Percentiles rank a stretch among this genome's conserved stretches.
Conservation (phyloP, 768 basidiomycete species). For the Boletus reticulatus region DNA sequence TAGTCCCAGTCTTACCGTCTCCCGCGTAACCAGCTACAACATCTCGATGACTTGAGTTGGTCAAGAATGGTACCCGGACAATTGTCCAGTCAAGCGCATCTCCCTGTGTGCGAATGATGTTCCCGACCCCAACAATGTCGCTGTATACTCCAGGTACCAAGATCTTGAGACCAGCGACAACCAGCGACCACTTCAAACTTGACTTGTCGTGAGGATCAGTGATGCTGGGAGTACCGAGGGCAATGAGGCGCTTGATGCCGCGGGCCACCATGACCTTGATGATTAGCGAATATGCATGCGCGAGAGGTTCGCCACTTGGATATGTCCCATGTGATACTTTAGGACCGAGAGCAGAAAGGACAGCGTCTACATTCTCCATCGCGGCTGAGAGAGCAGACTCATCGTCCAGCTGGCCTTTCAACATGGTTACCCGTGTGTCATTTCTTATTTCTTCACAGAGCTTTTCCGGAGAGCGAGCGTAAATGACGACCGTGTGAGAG, state of each 20-base stretch:
- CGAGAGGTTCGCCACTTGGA: slow-evolving; percentile 54
- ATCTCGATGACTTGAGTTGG: slow-evolving; percentile 42
- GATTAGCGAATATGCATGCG: slow-evolving; percentile 54
- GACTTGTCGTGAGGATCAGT: slow-evolving; percentile 58
- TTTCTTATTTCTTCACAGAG: slow-evolving; percentile 48
- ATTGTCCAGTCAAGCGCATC: slow-evolving; percentile 66
- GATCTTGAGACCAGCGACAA: slow-evolving; percentile 38
- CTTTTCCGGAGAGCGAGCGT: slow-evolving; percentile 63
- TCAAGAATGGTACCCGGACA: slow-evolving; percentile 63
- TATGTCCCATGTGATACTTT: slow-evolving; percentile 37
- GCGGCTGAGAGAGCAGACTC: slow-evolving; percentile 47
- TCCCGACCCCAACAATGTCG: slow-evolving; percentile 64
- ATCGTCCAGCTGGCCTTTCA: slow-evolving; percentile 59
- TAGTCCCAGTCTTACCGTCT: slow-evolving; percentile 51
- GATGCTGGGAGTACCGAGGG: slow-evolving; percentile 67
- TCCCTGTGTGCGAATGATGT: slow-evolving; percentile 48
- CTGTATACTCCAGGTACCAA: slow-evolving; percentile 59
- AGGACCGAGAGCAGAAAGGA: slow-evolving; percentile 69
- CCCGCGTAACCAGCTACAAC: slow-evolving; percentile 66
- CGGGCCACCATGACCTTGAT: slow-evolving; percentile 55
- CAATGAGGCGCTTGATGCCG: slow-evolving; percentile 56
- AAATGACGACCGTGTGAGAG: slow-evolving; percentile 52
- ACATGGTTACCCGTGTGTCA: slow-evolving; percentile 45
- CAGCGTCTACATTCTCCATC: slow-evolving; percentile 55
- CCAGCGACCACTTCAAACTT: slow-evolving; percentile 36